Conservation (phyloP, 768 basidiomycete genomes). For the Boletus reticuloceps region DNA sequence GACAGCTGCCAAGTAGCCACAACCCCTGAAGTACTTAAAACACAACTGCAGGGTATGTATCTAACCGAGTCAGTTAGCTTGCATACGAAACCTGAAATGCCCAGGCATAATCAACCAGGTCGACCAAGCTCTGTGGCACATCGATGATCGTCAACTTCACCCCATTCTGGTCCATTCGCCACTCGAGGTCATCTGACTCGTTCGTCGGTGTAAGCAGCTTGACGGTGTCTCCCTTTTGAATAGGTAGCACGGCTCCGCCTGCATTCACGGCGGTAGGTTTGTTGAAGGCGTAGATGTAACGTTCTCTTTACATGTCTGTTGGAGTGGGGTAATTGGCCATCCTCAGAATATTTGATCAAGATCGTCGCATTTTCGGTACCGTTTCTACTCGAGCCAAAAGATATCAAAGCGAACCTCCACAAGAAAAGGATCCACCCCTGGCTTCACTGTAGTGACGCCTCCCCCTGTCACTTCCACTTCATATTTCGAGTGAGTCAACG, state of each 20-base stretch:
- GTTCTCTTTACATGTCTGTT: slow-evolving; percentile 37
- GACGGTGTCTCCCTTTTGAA: slow-evolving; percentile 43
- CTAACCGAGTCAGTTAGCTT: too few species aligned
- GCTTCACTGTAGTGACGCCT: slow-evolving; percentile 40
- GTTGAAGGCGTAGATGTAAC: slow-evolving; percentile 39
- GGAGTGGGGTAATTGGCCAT: slow-evolving; percentile 39
- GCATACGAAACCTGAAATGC: slow-evolving; percentile 39
- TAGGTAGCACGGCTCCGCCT: slow-evolving; percentile 38
- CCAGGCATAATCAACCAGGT: slow-evolving; percentile 37
- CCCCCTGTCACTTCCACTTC: slow-evolving; percentile 36
- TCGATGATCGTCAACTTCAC: slow-evolving; percentile 24
- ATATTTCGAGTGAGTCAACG: slow-evolving; percentile 34
- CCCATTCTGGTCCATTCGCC: slow-evolving; percentile 25
- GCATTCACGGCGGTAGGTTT: slow-evolving; percentile 37
- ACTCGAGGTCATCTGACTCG: background rate
- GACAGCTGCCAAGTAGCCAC: too few species aligned
- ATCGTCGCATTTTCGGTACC: slow-evolving; percentile 29
- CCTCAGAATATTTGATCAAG: slow-evolving; percentile 36
- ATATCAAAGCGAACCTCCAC: slow-evolving; percentile 48
- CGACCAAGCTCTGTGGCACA: slow-evolving; percentile 23
- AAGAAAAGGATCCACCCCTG: slow-evolving; percentile 44
- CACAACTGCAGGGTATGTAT: too few species aligned
- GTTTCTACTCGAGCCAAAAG: slow-evolving; percentile 35
- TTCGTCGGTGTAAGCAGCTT: slow-evolving; percentile 36
- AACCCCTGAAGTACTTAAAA: too few species aligned